These are phyloP conservation scores for Zizania latifolia DNA, from an alignment of 176 grass and related monocot species.

Conservation along the genomic window DNA sequence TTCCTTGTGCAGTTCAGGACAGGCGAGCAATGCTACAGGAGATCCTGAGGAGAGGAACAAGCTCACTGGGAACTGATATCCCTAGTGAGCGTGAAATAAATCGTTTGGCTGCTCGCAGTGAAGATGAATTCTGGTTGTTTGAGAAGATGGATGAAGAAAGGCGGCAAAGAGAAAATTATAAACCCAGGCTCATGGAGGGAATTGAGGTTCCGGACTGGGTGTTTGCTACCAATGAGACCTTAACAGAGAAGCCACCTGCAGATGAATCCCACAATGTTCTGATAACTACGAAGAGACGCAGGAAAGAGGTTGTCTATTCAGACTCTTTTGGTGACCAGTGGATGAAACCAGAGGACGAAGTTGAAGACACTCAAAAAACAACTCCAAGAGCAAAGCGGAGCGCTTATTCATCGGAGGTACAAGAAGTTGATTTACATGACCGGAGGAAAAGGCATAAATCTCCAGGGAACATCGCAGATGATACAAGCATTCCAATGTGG, in stretches of 20 bases:
- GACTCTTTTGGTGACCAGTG: slow-evolving; percentile 84
- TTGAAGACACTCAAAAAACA: slow-evolving; percentile 62
- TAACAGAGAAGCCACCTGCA: slow-evolving; percentile 33
- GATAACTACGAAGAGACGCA: slow-evolving; percentile 57
- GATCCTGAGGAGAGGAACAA: slow-evolving; percentile 92
- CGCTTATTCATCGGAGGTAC: slow-evolving; percentile 35
- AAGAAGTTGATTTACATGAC: slow-evolving; percentile 25
- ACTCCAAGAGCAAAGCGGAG: slow-evolving; percentile 59
- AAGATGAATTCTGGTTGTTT: slow-evolving; percentile 96
- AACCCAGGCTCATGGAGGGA: slow-evolving; percentile 86
- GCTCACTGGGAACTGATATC: slow-evolving; percentile 87
- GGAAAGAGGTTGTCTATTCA: slow-evolving; percentile 92
- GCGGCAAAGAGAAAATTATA: slow-evolving; percentile 77
- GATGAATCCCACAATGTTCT: slow-evolving; percentile 36
- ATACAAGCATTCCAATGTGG: slow-evolving; percentile 32
- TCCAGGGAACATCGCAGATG: slow-evolving; percentile 29
- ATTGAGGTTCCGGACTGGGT: slow-evolving; percentile 94
- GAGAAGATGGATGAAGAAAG: slow-evolving; percentile 99
- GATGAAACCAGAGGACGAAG: slow-evolving; percentile 75
- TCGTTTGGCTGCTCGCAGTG: slow-evolving; percentile 78
- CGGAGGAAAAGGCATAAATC: slow-evolving; percentile 28
- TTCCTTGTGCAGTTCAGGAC: slow-evolving; percentile 67
- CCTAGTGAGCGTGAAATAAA: slow-evolving; percentile 98
- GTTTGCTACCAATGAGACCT: slow-evolving; percentile 39
- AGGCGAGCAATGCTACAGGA: slow-evolving; percentile 85